A percentile compares a stretch with the other conserved stretches of the same genome.
Evolutionary conservation across 2,329 filamentous ascomycete species (phyloP).

Genomic region (Nemania sp.): DNA sequence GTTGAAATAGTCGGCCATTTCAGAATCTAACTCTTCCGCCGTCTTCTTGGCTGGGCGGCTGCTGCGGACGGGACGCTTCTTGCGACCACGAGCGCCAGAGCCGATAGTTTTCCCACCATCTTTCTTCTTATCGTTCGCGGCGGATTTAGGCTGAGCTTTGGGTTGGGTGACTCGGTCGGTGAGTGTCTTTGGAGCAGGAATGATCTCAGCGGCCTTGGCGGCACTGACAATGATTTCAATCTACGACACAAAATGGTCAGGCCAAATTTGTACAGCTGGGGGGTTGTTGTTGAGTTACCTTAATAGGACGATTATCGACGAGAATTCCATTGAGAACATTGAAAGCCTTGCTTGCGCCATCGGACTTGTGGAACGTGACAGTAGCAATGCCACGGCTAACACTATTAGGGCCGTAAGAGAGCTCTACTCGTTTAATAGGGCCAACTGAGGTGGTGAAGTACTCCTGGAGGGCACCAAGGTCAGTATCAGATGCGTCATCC

Average conservation of each 20-base stretch:
- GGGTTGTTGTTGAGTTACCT: slow-evolving; percentile 58
- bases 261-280: no score
- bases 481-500: slow-evolving; percentile 60
- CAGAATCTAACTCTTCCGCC: slow-evolving; percentile 90
- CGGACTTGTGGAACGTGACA: slow-evolving; percentile 79
- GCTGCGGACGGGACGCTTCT: slow-evolving; percentile 59
- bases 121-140: slow-evolving; percentile 71
- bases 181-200: slow-evolving; percentile 69
- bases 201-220: slow-evolving; percentile 67
- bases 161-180: slow-evolving; percentile 79
- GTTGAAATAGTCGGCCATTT: slow-evolving; percentile 96
- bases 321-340: slow-evolving; percentile 83
- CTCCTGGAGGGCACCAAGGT: slow-evolving; percentile 75
- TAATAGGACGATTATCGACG: slow-evolving; percentile 88
- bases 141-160: slow-evolving; percentile 80
- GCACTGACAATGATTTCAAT: slow-evolving; percentile 90
- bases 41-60: slow-evolving; percentile 81
- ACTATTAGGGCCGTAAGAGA: slow-evolving; percentile 92
- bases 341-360: slow-evolving; percentile 83
- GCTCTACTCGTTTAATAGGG: slow-evolving; percentile 84
- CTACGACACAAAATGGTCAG: slow-evolving; percentile 47
- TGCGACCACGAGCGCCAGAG: slow-evolving; percentile 51
- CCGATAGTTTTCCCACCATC: slow-evolving; percentile 49
- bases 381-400: slow-evolving; percentile 90
- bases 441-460: slow-evolving; percentile 90